Evolutionary conservation across 2,329 filamentous ascomycete species (phyloP).

Genomic region (Gnomoniopsis smithogilvyi): DNA sequence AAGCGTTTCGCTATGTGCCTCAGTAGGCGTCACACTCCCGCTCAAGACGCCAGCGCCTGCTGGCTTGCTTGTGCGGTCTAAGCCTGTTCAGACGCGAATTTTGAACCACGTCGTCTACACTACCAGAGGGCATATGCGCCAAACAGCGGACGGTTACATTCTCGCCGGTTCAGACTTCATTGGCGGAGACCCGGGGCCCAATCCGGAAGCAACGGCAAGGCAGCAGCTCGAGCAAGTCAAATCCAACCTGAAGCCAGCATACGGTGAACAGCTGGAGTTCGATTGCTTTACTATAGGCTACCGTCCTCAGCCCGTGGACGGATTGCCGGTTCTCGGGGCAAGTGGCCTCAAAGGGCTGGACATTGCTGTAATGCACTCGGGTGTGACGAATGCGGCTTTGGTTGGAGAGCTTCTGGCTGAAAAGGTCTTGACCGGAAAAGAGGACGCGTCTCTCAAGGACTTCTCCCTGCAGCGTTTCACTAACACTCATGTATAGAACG

Average conservation of each 20-base stretch:
- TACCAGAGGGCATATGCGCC: constrained; percentile 26
- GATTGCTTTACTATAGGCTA: constrained; percentile 28
- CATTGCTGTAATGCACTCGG: constrained; percentile 30
- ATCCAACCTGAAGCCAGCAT: constrained; percentile 17
- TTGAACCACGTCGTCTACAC: constrained; percentile 24
- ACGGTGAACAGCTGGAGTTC: constrained; percentile 22
- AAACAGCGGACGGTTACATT: constrained; percentile 27
- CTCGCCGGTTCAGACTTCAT: constrained; percentile 23
- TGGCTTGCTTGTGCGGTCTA: constrained; percentile 28
- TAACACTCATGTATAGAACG: neutral
- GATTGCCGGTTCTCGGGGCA: constrained; percentile 26
- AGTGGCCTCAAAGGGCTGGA: constrained; percentile 26
- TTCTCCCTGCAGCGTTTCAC: constrained; percentile 20
- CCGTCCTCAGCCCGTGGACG: constrained; percentile 26
- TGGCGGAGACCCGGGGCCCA: constrained; percentile 19
- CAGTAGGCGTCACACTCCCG: constrained; percentile 23
- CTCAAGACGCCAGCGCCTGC: constrained; percentile 21
- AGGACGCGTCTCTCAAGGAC: constrained; percentile 18
- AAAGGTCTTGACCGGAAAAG: constrained; percentile 19
- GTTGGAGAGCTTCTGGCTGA: constrained; percentile 24
- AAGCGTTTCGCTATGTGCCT: constrained; percentile 23
- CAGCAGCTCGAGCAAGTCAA: constrained; percentile 23
- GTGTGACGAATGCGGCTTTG: constrained; percentile 25
- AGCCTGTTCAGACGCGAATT: constrained; percentile 20
- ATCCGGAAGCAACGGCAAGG: constrained; percentile 22